A percentile compares a stretch with the other conserved stretches of the same genome.
phyloP scores from a whole-genome alignment of 1,284 basidiomycete genomes.

The Ceratobasidium sp. region DNA sequence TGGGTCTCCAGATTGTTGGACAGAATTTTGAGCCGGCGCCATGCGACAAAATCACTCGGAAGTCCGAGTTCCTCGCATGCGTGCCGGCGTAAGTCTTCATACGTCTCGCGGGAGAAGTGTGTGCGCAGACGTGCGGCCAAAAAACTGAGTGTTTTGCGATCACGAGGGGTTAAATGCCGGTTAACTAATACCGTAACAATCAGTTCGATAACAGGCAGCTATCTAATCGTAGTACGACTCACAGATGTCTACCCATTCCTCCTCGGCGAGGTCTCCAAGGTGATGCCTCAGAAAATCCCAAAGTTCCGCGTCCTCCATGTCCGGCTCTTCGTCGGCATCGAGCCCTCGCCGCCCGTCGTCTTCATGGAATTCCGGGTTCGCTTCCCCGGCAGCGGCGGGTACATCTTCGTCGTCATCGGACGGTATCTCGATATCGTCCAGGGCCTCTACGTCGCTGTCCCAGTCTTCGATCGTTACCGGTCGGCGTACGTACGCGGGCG shows the following conservation, averaged over 20 bases:
- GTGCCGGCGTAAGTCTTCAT: constrained; percentile 9
- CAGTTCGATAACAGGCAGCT: no score
- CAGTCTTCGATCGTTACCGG: not conserved
- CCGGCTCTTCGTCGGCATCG: constrained; percentile 2
- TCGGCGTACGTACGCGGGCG: not conserved
- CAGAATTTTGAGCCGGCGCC: constrained; percentile 30
- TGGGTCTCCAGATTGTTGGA: constrained; percentile 25
- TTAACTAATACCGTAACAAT: no score
- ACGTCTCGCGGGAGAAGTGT: constrained; percentile 14
- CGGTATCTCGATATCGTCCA: not conserved
- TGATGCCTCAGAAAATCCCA: not conserved
- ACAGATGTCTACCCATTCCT: constrained; percentile 37
- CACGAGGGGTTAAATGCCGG: not conserved
- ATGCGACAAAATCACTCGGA: constrained; percentile 30
- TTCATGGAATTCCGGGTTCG: not conserved
- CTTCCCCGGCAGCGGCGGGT: not conserved
- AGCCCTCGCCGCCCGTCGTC: not conserved
- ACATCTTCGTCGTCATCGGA: not conserved
- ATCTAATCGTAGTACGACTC: not conserved
- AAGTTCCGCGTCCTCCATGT: constrained; percentile 16
- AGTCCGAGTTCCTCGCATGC: constrained; percentile 5
- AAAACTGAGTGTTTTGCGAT: not conserved
- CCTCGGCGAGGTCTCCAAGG: constrained; percentile 11
- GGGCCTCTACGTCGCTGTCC: not conserved
- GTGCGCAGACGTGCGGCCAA: constrained; percentile 8